These are phyloP conservation scores for Ailanthus altissimus DNA, from an alignment of 345 rosid genomes.

Conservation along the genomic window DNA sequence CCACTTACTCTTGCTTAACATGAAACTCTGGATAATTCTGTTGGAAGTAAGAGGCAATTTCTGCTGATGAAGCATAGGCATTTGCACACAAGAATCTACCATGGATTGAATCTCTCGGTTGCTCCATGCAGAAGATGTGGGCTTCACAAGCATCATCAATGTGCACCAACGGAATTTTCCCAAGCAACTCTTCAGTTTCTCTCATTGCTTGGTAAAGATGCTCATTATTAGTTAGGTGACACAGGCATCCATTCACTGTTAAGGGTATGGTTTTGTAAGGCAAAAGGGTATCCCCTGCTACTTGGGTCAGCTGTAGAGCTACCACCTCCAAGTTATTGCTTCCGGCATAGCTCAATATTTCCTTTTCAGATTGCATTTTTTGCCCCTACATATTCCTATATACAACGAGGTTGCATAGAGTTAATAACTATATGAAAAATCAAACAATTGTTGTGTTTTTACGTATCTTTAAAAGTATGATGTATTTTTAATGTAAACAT, in stretches of 20 bases:
- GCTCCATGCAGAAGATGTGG: conserved; percentile 41
- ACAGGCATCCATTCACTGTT: conserved; percentile 14
- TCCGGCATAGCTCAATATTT: conserved; percentile 24
- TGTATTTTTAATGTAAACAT: too few relatives aligned
- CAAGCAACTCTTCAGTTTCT: conserved; percentile 40
- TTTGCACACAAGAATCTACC: conserved; percentile 41
- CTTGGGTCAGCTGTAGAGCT: conserved; percentile 30
- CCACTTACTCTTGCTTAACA: conserved; percentile 28
- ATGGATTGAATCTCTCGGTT: conserved; percentile 17
- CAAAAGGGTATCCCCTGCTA: conserved; percentile 47
- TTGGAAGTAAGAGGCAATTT: conserved; percentile 24
- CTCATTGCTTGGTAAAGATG: conserved; percentile 7
- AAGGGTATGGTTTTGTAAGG: conserved; percentile 18
- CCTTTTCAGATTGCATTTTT: conserved; percentile 43
- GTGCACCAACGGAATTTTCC: conserved; percentile 50
- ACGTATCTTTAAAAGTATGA: too few relatives aligned
- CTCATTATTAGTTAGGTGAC: conserved; percentile 20
- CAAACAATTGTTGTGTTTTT: too few relatives aligned
- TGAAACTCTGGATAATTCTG: conserved; percentile 25
- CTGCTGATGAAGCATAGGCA: conserved; percentile 11
- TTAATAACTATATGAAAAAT: too few relatives aligned
- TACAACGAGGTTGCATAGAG: neutral
- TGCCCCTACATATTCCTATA: conserved; percentile 35
- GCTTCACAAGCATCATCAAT: conserved; percentile 49
- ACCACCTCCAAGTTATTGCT: conserved; percentile 35